Conservation (phyloP, 163 green algal genomes). For the Scenedesmus sp. region DNA sequence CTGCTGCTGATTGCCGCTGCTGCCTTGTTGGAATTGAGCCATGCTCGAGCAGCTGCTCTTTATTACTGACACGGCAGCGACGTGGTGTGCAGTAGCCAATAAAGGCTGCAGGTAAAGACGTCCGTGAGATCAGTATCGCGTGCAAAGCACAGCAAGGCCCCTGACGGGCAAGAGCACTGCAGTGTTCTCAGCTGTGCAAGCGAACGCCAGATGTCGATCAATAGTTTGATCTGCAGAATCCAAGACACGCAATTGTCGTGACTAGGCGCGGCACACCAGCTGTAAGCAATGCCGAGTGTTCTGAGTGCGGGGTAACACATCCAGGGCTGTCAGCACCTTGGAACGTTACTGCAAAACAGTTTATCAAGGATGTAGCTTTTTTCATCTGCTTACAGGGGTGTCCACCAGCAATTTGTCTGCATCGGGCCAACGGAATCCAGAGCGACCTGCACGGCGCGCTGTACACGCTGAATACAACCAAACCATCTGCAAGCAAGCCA, state of each 20-base stretch:
- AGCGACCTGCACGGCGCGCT: too few species aligned
- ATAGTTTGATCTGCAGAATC: background rate
- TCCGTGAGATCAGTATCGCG: background rate
- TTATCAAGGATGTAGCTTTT: background rate
- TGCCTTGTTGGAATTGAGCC: background rate
- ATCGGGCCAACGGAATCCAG: too few species aligned
- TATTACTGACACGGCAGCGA: background rate
- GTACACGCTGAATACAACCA: too few species aligned
- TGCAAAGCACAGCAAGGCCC: background rate
- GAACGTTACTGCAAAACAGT: too few species aligned
- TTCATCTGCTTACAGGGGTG: background rate
- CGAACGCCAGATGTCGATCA: background rate
- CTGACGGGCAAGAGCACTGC: background rate
- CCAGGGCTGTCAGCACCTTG: background rate
- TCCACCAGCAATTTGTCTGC: too few species aligned
- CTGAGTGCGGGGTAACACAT: background rate
- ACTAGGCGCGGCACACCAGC: background rate
- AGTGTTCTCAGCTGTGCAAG: background rate
- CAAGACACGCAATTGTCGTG: background rate
- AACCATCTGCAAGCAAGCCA: too few species aligned
- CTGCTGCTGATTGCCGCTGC: slow-evolving; percentile 3
- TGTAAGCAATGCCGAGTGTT: background rate
- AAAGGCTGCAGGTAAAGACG: background rate
- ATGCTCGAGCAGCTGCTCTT: background rate
- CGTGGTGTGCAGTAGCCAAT: background rate